Conservation (phyloP, 2,329 filamentous ascomycete genomes). For the Verticillium alfalfae region DNA sequence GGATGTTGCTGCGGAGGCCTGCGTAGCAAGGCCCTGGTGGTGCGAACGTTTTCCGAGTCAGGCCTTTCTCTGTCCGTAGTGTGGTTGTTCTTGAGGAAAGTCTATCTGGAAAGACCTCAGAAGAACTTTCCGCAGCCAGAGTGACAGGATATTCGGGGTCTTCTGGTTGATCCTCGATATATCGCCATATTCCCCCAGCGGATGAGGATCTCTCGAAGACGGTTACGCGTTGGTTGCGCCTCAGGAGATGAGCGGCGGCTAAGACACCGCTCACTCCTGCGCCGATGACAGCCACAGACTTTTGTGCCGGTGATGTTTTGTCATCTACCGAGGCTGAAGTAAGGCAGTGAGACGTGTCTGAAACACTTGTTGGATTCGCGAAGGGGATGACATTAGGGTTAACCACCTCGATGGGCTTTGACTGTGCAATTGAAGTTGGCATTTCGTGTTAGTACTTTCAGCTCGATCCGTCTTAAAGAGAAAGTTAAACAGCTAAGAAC, state of each 20-base stretch:
- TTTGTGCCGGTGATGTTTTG: not conserved
- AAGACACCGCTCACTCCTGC: slow-evolving; percentile 4
- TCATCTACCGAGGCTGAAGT: not conserved
- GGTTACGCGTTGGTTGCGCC: not conserved
- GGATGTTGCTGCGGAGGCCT: slow-evolving; percentile 68
- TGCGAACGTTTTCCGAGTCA: slow-evolving; percentile 7
- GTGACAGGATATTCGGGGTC: slow-evolving; percentile 23
- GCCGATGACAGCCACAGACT: slow-evolving; percentile 4
- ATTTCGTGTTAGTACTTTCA: not conserved
- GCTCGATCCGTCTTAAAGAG: not conserved
- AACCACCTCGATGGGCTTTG: not conserved
- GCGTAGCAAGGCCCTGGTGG: slow-evolving; percentile 43
- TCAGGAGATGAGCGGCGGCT: not conserved
- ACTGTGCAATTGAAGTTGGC: not conserved
- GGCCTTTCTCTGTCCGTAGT: too few relatives aligned
- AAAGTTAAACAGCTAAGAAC: too few relatives aligned
- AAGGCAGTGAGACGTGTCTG: not conserved
- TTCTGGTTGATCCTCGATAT: slow-evolving; percentile 20
- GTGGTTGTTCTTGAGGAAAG: not conserved
- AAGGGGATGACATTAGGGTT: not conserved
- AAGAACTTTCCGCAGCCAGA: not conserved
- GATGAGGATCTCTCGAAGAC: slow-evolving; percentile 1
- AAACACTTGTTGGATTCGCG: not conserved
- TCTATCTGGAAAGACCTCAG: too few relatives aligned
- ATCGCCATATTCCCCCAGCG: slow-evolving; percentile 24